Evolutionary conservation across 1,284 basidiomycete genomes (phyloP).

Genomic region (Cerioporus squamosus): DNA sequence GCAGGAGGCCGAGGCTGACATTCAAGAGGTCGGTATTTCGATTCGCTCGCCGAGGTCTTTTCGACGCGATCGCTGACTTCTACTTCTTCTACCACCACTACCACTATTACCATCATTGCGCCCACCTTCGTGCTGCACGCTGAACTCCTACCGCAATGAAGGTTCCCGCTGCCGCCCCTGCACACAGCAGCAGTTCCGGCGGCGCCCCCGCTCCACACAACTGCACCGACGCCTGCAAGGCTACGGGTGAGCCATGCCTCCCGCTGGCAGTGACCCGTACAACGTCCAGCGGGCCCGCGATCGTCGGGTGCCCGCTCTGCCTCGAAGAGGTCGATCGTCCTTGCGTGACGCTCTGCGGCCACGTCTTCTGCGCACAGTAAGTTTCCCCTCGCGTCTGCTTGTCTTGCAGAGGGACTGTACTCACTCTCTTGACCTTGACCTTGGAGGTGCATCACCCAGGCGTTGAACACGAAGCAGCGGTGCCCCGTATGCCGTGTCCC

Average conservation of each 20-base stretch:
- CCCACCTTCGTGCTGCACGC: too few species aligned
- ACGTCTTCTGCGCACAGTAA: conserved; percentile 35
- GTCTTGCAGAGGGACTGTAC: not conserved
- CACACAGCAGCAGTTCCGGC: not conserved
- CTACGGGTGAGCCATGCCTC: too few species aligned
- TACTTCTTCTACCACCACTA: too few species aligned
- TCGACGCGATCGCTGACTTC: too few species aligned
- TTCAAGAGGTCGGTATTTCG: not conserved
- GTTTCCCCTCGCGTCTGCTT: conserved; percentile 3
- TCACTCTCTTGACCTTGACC: not conserved
- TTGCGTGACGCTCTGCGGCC: conserved; percentile 32
- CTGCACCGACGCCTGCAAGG: not conserved
- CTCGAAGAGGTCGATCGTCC: conserved; percentile 29
- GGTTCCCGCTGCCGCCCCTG: too few species aligned
- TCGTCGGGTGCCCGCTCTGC: conserved; percentile 33
- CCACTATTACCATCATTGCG: too few species aligned
- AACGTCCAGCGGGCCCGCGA: not conserved
- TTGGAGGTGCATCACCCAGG: conserved; percentile 31
- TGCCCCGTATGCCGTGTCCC: conserved; percentile 34
- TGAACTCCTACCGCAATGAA: too few species aligned
- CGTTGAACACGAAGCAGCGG: conserved; percentile 22
- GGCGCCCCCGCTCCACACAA: not conserved
- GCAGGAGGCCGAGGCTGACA: not conserved
- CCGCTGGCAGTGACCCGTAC: not conserved
- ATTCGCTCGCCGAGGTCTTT: too few species aligned